phyloP scores from a whole-genome alignment of 1,284 basidiomycete genomes.

The Puccinia triticina region DNA sequence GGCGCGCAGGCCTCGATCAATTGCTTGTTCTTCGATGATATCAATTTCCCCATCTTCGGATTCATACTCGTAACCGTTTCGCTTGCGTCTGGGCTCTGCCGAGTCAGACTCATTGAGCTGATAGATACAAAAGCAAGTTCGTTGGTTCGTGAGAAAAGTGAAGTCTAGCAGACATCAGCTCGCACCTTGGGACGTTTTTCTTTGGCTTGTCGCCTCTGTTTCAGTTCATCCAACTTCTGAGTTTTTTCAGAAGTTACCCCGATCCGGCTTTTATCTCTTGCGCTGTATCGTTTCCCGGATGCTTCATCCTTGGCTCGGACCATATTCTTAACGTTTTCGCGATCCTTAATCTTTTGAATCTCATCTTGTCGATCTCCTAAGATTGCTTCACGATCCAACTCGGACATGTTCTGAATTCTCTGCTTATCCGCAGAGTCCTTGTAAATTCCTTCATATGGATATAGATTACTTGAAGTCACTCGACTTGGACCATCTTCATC shows the following conservation, averaged over 20 bases:
- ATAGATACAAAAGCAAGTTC: background rate
- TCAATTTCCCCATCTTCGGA: constrained; percentile 47
- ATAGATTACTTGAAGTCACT: constrained; percentile 18
- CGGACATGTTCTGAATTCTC: constrained; percentile 42
- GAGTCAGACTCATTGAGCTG: constrained; percentile 22
- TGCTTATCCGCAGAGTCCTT: constrained; percentile 26
- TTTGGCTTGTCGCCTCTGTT: constrained; percentile 47
- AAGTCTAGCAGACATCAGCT: background rate
- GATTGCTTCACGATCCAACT: constrained; percentile 46
- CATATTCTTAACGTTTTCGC: constrained; percentile 50
- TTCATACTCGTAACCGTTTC: constrained; percentile 12
- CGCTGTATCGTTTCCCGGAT: constrained; percentile 36
- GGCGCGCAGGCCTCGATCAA: constrained; percentile 2
- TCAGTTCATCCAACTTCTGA: constrained; percentile 50
- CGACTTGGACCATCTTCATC: constrained; percentile 34
- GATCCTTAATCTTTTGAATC: constrained; percentile 47
- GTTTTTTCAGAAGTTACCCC: constrained; percentile 42
- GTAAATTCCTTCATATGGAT: constrained; percentile 48
- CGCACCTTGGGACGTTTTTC: constrained; percentile 36
- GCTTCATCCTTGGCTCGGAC: constrained; percentile 46
- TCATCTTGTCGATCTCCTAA: constrained; percentile 49
- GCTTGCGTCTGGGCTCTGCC: constrained; percentile 3
- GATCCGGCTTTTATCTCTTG: constrained; percentile 41
- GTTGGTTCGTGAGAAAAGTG: background rate
- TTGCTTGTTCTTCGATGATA: constrained; percentile 23